Evolutionary conservation across 202 grass and related monocot genomes (phyloP).

Genomic region (Schoenoplectus triqueter): DNA sequence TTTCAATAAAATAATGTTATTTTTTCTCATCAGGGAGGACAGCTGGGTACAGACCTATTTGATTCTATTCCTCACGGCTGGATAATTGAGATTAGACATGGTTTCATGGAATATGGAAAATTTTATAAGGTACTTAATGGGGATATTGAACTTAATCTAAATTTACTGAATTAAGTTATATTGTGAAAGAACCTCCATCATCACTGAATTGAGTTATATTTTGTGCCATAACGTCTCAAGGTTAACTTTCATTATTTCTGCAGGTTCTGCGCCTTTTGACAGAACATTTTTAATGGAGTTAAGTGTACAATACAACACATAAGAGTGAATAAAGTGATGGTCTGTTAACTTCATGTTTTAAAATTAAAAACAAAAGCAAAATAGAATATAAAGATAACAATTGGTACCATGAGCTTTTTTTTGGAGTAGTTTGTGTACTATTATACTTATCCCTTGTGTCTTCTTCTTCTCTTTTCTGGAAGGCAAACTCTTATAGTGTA

Average conservation of each 20-base stretch:
- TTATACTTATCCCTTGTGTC: neutral
- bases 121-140: conserved; percentile 62
- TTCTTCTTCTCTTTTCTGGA: neutral
- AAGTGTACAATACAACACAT: neutral
- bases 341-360: neutral
- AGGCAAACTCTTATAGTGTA: neutral
- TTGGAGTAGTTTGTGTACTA: neutral
- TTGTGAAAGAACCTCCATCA: neutral
- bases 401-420: neutral
- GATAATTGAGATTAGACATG: conserved; percentile 57
- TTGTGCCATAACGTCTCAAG: neutral
- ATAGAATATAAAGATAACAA: neutral
- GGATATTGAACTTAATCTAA: neutral
- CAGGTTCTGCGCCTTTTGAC: neutral
- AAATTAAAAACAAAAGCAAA: neutral
- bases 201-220: neutral
- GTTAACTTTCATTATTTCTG: neutral
- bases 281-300: neutral
- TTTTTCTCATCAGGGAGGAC: conserved; percentile 21
- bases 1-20: conserved; percentile 1
- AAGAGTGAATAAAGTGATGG: neutral
- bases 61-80: conserved; percentile 46
- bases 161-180: neutral
- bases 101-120: conserved; percentile 51
- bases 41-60: conserved; percentile 12